Conservation (phyloP, 257 asterid genomes). For the Ligustrum vulgare region DNA sequence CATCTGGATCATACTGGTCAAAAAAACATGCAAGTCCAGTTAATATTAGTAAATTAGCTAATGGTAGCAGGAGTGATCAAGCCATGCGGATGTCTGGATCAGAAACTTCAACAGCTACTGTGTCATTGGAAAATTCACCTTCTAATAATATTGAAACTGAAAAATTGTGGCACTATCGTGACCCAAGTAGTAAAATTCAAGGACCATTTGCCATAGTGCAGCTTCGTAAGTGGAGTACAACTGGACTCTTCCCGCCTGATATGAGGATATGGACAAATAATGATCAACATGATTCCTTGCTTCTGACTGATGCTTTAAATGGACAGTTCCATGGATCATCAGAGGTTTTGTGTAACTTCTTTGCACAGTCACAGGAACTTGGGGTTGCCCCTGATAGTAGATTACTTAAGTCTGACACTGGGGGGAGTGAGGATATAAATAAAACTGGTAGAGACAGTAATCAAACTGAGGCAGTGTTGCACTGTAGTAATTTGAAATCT, state of each 20-base stretch:
- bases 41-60: conserved; percentile 22
- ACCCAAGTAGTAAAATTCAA: conserved; percentile 82
- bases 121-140: conserved; percentile 35
- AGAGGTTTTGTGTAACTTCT: conserved; percentile 34
- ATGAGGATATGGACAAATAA: conserved; percentile 91
- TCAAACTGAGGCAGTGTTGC: conserved; percentile 24
- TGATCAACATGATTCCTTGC: conserved; percentile 70
- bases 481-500: conserved; percentile 16
- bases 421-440: conserved; percentile 16
- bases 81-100: conserved; percentile 41
- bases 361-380: conserved; percentile 35
- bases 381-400: conserved; percentile 16
- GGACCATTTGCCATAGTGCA: conserved; percentile 93
- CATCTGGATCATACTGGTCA: conserved; percentile 36
- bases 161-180: conserved; percentile 94
- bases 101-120: conserved; percentile 44
- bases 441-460: conserved; percentile 13
- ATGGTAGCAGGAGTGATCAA: conserved; percentile 34
- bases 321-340: conserved; percentile 50
- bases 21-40: conserved; percentile 37
- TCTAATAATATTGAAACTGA: conserved; percentile 57
- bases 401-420: neutral
- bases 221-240: conserved; percentile 80
- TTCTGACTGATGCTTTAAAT: conserved; percentile 66
- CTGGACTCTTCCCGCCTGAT: conserved; percentile 79